Percentiles rank a stretch among this genome's conserved stretches.
These are phyloP conservation scores for Colletotrichum sp. DNA, from an alignment of 2,329 filamentous ascomycete genomes.

Conservation along the genomic window DNA sequence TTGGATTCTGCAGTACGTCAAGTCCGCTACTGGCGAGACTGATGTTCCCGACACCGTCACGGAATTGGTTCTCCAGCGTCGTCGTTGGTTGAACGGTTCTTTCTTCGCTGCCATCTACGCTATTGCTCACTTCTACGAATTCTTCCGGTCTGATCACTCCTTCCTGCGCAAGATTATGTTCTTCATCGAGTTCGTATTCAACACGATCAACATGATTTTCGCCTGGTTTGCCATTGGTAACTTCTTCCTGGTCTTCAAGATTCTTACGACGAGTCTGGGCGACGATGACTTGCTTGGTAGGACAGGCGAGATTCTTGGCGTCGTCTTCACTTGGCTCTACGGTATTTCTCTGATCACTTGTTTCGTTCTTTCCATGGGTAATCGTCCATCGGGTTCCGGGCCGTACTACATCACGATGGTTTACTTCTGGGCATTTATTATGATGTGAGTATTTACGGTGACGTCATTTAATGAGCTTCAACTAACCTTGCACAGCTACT, in stretches of 20 bases:
- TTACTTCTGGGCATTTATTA: slow-evolving; percentile 97
- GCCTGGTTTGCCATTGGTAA: slow-evolving; percentile 99
- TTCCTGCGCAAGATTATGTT: slow-evolving; percentile 88
- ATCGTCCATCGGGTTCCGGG: slow-evolving; percentile 92
- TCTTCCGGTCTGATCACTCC: slow-evolving; percentile 92
- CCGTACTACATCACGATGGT: slow-evolving; percentile 96
- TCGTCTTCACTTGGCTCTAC: slow-evolving; percentile 96
- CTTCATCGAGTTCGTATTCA: slow-evolving; percentile 91
- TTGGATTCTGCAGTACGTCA: slow-evolving; percentile 98
- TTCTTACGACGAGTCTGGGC: slow-evolving; percentile 87
- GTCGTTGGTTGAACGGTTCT: slow-evolving; percentile 96
- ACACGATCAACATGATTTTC: slow-evolving; percentile 96
- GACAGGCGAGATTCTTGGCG: slow-evolving; percentile 79
- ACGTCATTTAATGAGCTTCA: background rate
- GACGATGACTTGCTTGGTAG: slow-evolving; percentile 72
- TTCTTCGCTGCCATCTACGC: slow-evolving; percentile 98
- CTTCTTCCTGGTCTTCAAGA: slow-evolving; percentile 99
- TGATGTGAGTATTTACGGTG: slow-evolving; percentile 67
- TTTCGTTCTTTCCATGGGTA: slow-evolving; percentile 93
- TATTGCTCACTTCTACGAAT: slow-evolving; percentile 92
- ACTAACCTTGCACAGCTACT: slow-evolving; percentile 62
- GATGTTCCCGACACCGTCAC: slow-evolving; percentile 95
- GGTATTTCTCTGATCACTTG: slow-evolving; percentile 90
- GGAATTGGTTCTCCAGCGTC: slow-evolving; percentile 92
- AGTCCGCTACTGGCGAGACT: slow-evolving; percentile 94